phyloP scores from a whole-genome alignment of 345 rosid genomes.

The Populus alba region DNA sequence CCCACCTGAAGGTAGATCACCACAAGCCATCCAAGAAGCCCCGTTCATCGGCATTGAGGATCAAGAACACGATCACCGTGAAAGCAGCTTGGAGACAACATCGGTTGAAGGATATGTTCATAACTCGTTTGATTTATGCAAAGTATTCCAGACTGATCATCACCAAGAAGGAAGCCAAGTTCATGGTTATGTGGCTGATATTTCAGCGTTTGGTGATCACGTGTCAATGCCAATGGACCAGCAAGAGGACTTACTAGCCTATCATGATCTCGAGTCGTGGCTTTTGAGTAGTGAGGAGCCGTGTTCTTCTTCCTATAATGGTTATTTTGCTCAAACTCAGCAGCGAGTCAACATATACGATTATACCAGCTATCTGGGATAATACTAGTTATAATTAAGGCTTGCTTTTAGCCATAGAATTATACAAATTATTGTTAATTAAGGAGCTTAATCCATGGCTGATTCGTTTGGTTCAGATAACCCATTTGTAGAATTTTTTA shows the following conservation, averaged over 20 bases:
- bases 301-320: not conserved
- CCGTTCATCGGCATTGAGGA: not conserved
- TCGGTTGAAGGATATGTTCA: not conserved
- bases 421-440: not conserved
- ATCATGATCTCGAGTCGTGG: conserved; percentile 24
- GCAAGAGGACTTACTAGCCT: not conserved
- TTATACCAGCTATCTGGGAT: conserved; percentile 22
- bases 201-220: not conserved
- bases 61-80: not conserved
- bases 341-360: conserved; percentile 29
- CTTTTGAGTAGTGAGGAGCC: conserved; percentile 9
- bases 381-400: not conserved
- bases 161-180: not conserved
- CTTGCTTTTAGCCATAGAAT: not conserved
- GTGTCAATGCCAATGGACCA: not conserved
- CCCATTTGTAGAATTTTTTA: no score
- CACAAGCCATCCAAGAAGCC: not conserved
- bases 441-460: not conserved
- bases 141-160: not conserved
- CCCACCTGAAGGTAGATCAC: not conserved
- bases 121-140: not conserved
- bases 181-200: not conserved
- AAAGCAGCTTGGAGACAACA: not conserved
- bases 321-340: not conserved
- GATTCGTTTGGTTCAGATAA: no score